Percentiles rank a stretch among this genome's conserved stretches.
Evolutionary conservation across 371 early-diverging fungal genomes (phyloP).

Genomic region (Rhizopus delemar): DNA sequence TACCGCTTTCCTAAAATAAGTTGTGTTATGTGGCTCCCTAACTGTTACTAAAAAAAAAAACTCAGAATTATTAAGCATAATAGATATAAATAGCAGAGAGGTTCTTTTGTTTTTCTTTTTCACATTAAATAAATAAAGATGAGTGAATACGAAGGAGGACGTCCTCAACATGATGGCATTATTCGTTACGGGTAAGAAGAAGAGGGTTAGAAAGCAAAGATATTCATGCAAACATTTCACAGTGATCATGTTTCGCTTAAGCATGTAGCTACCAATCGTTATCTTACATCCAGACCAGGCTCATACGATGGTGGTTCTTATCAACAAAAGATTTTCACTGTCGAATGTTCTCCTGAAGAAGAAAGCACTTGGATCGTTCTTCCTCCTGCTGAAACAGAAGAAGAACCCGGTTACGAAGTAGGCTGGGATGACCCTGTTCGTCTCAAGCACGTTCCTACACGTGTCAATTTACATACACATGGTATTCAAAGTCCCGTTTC

Average conservation of each 20-base stretch:
- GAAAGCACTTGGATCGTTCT: constrained; percentile 58
- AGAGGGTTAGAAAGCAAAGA: not conserved
- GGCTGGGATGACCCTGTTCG: constrained; percentile 56
- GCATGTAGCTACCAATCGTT: constrained; percentile 58
- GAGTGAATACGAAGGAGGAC: constrained; percentile 1
- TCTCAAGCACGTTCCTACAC: constrained; percentile 53
- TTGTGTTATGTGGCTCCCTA: too few relatives aligned
- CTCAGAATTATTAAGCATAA: not conserved
- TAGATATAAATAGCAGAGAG: not conserved
- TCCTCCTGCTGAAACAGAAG: constrained; percentile 39
- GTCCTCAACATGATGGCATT: constrained; percentile 15
- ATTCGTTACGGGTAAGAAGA: constrained; percentile 15
- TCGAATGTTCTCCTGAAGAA: constrained; percentile 36
- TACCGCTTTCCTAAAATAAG: too few relatives aligned
- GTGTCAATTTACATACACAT: constrained; percentile 63
- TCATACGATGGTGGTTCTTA: constrained; percentile 50
- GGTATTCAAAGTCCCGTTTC: constrained; percentile 51
- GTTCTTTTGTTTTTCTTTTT: not conserved
- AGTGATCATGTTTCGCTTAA: constrained; percentile 49
- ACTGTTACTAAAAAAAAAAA: not conserved
- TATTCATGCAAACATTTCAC: not conserved
- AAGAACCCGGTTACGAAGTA: constrained; percentile 51
- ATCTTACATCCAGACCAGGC: constrained; percentile 40
- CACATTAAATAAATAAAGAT: constrained; percentile 3
- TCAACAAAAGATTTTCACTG: constrained; percentile 43